A percentile compares a stretch with the other conserved stretches of the same genome.
Conservation (phyloP, 2,329 filamentous ascomycete species). For the Beauveria pseudobassiana region DNA sequence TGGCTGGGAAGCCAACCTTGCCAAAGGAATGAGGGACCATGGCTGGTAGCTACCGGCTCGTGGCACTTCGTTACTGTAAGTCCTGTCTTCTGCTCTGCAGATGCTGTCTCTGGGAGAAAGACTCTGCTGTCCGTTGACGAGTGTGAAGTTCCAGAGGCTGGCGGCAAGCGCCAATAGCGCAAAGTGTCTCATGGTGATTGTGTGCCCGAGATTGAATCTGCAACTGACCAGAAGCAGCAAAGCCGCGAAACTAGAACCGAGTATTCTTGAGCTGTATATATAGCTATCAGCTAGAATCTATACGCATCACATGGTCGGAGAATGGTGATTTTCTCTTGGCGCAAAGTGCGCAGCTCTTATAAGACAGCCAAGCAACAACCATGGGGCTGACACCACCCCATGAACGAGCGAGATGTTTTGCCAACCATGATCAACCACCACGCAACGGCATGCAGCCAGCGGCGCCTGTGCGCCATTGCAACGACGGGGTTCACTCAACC, state of each 20-base stretch:
- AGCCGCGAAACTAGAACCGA: neutral
- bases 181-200: conserved; percentile 4
- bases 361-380: conserved; percentile 1
- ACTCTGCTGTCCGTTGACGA: neutral
- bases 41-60: conserved; percentile 12
- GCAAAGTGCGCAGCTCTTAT: neutral
- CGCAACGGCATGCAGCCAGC: neutral
- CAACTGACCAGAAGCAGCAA: neutral
- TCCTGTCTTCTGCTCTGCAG: conserved; percentile 6
- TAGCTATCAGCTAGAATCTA: neutral
- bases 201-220: neutral
- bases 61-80: conserved; percentile 11
- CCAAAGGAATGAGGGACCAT: conserved; percentile 11
- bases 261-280: neutral
- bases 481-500: neutral
- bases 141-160: neutral
- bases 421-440: neutral
- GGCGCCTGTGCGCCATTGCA: neutral
- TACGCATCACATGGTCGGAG: conserved; percentile 2
- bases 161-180: conserved; percentile 3
- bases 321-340: neutral
- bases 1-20: conserved; percentile 13
- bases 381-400: conserved; percentile 6
- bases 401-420: neutral
- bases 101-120: conserved; percentile 2